These are phyloP conservation scores for Skeletonema tropicum DNA, from an alignment of 108 stramenopile genomes.

Conservation along the genomic window DNA sequence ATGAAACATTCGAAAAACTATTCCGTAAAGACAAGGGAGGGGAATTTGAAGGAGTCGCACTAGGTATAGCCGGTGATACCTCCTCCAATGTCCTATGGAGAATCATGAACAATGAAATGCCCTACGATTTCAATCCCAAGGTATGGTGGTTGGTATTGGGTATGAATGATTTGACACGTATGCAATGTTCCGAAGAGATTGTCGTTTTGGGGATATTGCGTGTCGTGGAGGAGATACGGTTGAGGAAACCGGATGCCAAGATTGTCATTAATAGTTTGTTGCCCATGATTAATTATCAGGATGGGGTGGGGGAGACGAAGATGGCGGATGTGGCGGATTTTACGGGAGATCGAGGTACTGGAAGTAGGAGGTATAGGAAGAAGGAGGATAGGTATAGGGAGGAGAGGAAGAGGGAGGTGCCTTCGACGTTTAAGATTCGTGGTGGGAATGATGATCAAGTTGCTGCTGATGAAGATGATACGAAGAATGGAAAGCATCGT, in stretches of 20 bases:
- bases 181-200: slow-evolving; percentile 85
- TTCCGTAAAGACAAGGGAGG: slow-evolving; percentile 51
- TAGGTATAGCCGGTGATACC: slow-evolving; percentile 77
- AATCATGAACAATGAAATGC: slow-evolving; percentile 58
- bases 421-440: slow-evolving; percentile 16
- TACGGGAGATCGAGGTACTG: slow-evolving; percentile 9
- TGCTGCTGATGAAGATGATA: slow-evolving; percentile 83
- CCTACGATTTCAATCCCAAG: slow-evolving; percentile 74
- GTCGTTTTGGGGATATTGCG: slow-evolving; percentile 77
- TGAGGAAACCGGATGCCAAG: slow-evolving; percentile 65
- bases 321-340: slow-evolving; percentile 53
- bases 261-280: slow-evolving; percentile 84
- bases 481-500: slow-evolving; percentile 62
- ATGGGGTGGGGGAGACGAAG: slow-evolving; percentile 6
- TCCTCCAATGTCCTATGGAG: slow-evolving; percentile 56
- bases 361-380: slow-evolving; percentile 19
- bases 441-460: slow-evolving; percentile 11
- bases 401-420: slow-evolving; percentile 52
- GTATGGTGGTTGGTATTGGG: slow-evolving; percentile 86
- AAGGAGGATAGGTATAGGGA: slow-evolving; percentile 11
- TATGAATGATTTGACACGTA: slow-evolving; percentile 81
- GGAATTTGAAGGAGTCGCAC: slow-evolving; percentile 34
- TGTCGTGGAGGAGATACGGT: slow-evolving; percentile 76
- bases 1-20: slow-evolving; percentile 39
- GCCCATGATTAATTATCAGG: slow-evolving; percentile 66